Conservation (phyloP, 176 grass and related monocot species). For the Bromus sterilis region DNA sequence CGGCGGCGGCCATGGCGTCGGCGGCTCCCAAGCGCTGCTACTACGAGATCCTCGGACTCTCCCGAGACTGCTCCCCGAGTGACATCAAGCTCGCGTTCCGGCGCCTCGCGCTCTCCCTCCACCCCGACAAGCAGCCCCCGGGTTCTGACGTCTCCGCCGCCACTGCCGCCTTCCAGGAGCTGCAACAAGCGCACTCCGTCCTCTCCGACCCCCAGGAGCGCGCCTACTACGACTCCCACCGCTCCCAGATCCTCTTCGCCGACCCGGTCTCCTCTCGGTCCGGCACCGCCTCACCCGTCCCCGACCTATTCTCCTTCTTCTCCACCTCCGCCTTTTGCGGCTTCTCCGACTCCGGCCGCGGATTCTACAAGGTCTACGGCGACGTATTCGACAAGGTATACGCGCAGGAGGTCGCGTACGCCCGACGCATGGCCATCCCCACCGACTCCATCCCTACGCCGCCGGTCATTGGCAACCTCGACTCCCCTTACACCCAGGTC, state of each 20-base stretch:
- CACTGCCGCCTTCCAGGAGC: conserved; percentile 90
- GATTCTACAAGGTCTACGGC: conserved; percentile 93
- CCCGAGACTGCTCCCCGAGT: conserved; percentile 46
- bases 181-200: conserved; percentile 83
- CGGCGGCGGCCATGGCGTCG: conserved; percentile 43
- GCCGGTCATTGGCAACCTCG: conserved; percentile 79
- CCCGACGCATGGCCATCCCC: conserved; percentile 48
- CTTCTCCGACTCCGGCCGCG: conserved; percentile 61
- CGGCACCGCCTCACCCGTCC: conserved; percentile 34
- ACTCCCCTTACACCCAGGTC: conserved; percentile 64
- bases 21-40: conserved; percentile 65
- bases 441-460: conserved; percentile 33
- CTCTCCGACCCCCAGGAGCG: conserved; percentile 85
- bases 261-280: conserved; percentile 30
- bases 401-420: conserved; percentile 67
- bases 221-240: conserved; percentile 86
- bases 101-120: conserved; percentile 79
- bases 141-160: conserved; percentile 34
- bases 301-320: conserved; percentile 76
- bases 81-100: conserved; percentile 75
- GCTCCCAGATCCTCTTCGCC: conserved; percentile 88
- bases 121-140: conserved; percentile 73
- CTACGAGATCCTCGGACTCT: conserved; percentile 75
- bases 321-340: conserved; percentile 63
- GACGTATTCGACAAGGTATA: conserved; percentile 71